Conservation (phyloP, 2,329 filamentous ascomycete species). For the Geoglossum cookeanum region DNA sequence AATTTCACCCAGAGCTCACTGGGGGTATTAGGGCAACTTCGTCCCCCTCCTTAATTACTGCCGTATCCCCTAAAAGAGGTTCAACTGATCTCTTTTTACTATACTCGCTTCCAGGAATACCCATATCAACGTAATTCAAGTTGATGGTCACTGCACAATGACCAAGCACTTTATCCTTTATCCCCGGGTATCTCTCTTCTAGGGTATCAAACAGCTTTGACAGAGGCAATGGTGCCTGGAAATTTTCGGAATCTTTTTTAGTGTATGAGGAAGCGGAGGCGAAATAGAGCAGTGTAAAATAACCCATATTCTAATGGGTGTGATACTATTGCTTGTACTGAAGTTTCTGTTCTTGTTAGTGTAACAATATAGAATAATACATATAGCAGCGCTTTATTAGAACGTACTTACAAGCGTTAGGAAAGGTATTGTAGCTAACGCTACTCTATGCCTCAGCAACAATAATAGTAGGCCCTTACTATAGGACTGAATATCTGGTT, state of each 20-base stretch:
- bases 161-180: constrained; percentile 45
- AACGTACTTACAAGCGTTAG: too few relatives aligned
- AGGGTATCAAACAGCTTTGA: constrained; percentile 44
- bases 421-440: too few relatives aligned
- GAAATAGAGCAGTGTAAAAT: constrained; percentile 71
- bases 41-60: constrained; percentile 49
- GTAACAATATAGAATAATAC: too few relatives aligned
- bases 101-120: constrained; percentile 25
- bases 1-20: constrained; percentile 70
- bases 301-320: too few relatives aligned
- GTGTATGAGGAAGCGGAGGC: constrained; percentile 56
- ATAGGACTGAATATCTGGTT: too few relatives aligned
- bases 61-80: constrained; percentile 17
- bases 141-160: constrained; percentile 67
- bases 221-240: constrained; percentile 47
- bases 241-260: constrained; percentile 41
- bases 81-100: background rate
- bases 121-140: constrained; percentile 58
- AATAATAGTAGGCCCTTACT: too few relatives aligned
- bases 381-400: too few relatives aligned
- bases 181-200: constrained; percentile 51
- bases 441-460: too few relatives aligned
- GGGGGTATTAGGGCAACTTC: constrained; percentile 79
- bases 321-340: too few relatives aligned
- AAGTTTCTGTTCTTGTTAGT: too few relatives aligned